Conservation (phyloP, 2,329 filamentous ascomycete genomes). For the Onygena corvina region DNA sequence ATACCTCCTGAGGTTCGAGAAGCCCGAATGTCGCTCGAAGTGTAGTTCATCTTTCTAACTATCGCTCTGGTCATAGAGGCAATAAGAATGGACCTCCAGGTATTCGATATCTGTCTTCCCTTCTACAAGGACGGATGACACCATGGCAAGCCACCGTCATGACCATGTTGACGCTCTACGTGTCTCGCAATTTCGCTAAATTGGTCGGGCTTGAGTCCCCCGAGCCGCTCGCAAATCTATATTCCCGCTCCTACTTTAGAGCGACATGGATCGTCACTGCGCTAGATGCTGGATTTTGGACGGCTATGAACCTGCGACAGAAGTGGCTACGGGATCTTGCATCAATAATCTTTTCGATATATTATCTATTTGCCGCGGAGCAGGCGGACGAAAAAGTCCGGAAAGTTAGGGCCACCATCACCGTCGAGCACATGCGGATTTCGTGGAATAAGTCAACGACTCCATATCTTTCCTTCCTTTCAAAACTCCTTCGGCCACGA, state of each 20-base stretch:
- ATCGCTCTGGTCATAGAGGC: slow-evolving; percentile 45
- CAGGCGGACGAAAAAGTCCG: slow-evolving; percentile 93
- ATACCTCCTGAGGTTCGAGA: slow-evolving; percentile 60
- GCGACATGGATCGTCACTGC: slow-evolving; percentile 95
- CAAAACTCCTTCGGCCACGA: slow-evolving; percentile 60
- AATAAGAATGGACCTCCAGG: slow-evolving; percentile 78
- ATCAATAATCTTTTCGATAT: slow-evolving; percentile 71
- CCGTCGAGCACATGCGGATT: slow-evolving; percentile 79
- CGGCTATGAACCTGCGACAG: slow-evolving; percentile 77
- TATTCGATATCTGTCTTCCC: slow-evolving; percentile 56
- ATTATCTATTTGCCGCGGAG: slow-evolving; percentile 87
- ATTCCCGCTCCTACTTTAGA: slow-evolving; percentile 82
- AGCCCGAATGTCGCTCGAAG: neutral
- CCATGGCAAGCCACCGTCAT: slow-evolving; percentile 81
- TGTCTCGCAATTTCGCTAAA: slow-evolving; percentile 85
- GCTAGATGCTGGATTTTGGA: slow-evolving; percentile 95
- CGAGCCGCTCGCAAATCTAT: slow-evolving; percentile 87
- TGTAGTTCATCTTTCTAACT: neutral
- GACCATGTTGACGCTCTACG: slow-evolving; percentile 82
- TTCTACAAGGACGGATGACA: slow-evolving; percentile 60
- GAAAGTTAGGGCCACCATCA: slow-evolving; percentile 74
- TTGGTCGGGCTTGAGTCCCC: slow-evolving; percentile 82
- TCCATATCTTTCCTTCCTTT: slow-evolving; percentile 66
- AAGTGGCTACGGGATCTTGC: slow-evolving; percentile 73
- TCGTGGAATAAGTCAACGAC: slow-evolving; percentile 93